These are phyloP conservation scores for Zygosaccharomyces sapae DNA, from an alignment of 1,139 yeast genomes.

Conservation along the genomic window DNA sequence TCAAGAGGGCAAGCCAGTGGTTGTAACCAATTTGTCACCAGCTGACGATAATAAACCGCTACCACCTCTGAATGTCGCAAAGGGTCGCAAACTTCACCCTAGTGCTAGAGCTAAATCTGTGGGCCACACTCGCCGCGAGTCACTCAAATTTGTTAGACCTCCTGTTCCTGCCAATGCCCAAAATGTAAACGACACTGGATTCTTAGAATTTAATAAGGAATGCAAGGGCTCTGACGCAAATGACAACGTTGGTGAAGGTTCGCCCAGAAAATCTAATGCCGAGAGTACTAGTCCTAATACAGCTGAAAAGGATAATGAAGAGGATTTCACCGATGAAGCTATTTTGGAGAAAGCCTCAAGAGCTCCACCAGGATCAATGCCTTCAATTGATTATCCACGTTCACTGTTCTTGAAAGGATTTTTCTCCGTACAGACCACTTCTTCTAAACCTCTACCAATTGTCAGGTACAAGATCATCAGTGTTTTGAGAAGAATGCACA, in stretches of 20 bases:
- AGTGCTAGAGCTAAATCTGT: constrained; percentile 87
- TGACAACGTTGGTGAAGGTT: constrained; percentile 10
- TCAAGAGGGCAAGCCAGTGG: constrained; percentile 8
- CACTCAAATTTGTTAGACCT: constrained; percentile 42
- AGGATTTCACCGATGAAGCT: constrained; percentile 53
- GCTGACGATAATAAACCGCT: constrained; percentile 26
- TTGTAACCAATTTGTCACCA: constrained; percentile 4
- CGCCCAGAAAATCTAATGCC: constrained; percentile 4
- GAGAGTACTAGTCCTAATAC: constrained; percentile 1
- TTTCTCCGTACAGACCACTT: constrained; percentile 92
- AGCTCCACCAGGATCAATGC: constrained; percentile 82
- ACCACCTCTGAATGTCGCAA: constrained; percentile 25
- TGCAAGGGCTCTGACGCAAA: constrained; percentile 39
- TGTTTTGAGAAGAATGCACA: constrained; percentile 72
- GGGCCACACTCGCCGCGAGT: constrained; percentile 70
- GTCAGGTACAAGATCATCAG: constrained; percentile 81
- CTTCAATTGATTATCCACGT: constrained; percentile 88
- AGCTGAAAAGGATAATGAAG: constrained; percentile 16
- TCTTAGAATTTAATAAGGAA: constrained; percentile 68
- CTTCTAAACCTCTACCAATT: constrained; percentile 85
- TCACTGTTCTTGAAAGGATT: constrained; percentile 91
- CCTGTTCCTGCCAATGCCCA: constrained; percentile 44
- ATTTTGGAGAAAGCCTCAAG: constrained; percentile 62
- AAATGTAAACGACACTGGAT: constrained; percentile 39
- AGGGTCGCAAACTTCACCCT: constrained; percentile 56